Percentiles rank a stretch among this genome's conserved stretches.
phyloP scores from a whole-genome alignment of 2,329 filamentous ascomycete species.

The Tolypocladium album region DNA sequence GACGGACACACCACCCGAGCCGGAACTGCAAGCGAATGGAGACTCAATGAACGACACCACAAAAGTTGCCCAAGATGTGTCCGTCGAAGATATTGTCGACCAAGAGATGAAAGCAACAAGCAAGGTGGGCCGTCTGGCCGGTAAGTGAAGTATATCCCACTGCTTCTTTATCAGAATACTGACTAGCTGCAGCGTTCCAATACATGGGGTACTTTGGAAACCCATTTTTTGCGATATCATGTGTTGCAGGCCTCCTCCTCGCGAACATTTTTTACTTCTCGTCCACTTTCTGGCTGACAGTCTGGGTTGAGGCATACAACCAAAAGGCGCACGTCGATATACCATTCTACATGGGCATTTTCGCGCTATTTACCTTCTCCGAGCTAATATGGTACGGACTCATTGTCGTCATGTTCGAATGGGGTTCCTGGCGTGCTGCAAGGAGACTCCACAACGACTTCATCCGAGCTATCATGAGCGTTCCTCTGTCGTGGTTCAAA shows the following conservation, averaged over 20 bases:
- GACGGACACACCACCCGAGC: conserved; percentile 13
- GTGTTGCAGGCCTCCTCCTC: conserved; percentile 27
- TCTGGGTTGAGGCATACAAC: conserved; percentile 42
- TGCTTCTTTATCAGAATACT: conserved; percentile 5
- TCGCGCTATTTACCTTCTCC: conserved; percentile 31
- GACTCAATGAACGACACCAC: conserved; percentile 16
- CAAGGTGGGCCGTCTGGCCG: conserved; percentile 30
- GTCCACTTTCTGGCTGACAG: conserved; percentile 36
- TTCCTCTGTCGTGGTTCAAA: conserved; percentile 47
- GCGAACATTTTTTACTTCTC: conserved; percentile 30
- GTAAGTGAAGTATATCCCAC: conserved; percentile 17
- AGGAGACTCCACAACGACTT: conserved; percentile 40
- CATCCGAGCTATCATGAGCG: conserved; percentile 39
- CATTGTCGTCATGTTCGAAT: conserved; percentile 37
- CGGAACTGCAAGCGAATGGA: conserved; percentile 16
- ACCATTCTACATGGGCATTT: conserved; percentile 43
- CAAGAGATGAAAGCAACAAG: conserved; percentile 38
- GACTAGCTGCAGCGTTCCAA: conserved; percentile 26
- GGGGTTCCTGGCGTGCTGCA: conserved; percentile 46
- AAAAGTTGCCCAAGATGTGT: conserved; percentile 25
- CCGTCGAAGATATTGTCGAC: conserved; percentile 30
- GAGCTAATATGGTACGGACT: conserved; percentile 31
- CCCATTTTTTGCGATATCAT: conserved; percentile 27
- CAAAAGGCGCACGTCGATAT: conserved; percentile 31
- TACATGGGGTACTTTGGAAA: conserved; percentile 42